These are phyloP conservation scores for Massarina eburnea DNA, from an alignment of 2,329 filamentous ascomycete species.

Conservation along the genomic window DNA sequence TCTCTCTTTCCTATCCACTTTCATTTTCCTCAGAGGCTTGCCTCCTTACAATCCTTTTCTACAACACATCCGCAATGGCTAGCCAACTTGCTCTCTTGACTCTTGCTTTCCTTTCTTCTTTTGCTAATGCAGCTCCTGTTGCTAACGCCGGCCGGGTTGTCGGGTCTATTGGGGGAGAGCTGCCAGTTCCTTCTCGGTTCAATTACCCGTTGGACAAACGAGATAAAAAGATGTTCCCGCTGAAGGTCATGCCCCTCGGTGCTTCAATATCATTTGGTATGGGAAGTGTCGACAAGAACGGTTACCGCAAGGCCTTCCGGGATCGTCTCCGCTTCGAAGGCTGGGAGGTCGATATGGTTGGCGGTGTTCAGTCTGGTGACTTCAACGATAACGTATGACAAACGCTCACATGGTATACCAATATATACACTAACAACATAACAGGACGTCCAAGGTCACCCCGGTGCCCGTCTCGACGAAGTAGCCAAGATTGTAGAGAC, in stretches of 20 bases:
- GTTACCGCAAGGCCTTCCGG: constrained; percentile 6
- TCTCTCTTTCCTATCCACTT: background rate
- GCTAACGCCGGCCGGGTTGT: no score
- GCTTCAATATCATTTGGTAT: constrained; percentile 7
- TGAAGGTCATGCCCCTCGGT: constrained; percentile 7
- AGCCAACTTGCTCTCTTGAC: background rate
- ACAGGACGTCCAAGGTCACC: constrained; percentile 6
- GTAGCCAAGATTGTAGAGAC: background rate
- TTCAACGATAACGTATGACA: constrained; percentile 6
- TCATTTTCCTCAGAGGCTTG: background rate
- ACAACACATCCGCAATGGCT: no score
- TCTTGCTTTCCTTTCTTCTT: constrained; percentile 2
- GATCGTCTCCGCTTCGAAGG: constrained; percentile 3
- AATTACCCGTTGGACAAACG: background rate
- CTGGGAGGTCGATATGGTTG: constrained; percentile 9
- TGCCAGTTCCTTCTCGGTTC: background rate
- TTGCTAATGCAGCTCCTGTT: background rate
- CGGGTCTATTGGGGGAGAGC: background rate
- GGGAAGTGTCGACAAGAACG: constrained; percentile 3
- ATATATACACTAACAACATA: background rate
- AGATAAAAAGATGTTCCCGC: background rate
- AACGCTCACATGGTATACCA: no score
- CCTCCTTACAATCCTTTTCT: constrained; percentile 1
- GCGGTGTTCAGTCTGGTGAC: background rate
- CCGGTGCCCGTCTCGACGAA: constrained; percentile 2